Evolutionary conservation across 805 yeast species (phyloP).

Genomic region (Monosporozyma unispora): DNA sequence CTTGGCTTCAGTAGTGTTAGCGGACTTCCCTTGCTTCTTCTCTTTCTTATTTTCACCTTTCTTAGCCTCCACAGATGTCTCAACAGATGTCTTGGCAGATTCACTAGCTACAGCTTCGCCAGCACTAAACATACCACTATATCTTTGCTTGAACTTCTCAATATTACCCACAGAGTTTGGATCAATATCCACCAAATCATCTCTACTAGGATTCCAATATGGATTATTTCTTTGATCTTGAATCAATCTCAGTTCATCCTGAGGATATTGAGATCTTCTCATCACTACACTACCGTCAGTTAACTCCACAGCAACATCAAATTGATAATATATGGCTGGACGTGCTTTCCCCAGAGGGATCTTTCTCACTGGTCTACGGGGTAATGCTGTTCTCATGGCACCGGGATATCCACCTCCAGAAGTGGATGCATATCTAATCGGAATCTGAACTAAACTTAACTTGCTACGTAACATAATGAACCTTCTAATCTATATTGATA

Average conservation of each 20-base stretch:
- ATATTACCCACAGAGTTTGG: conserved; percentile 80
- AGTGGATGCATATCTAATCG: conserved; percentile 15
- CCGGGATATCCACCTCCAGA: conserved; percentile 20
- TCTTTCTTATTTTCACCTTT: background rate
- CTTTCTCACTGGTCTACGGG: conserved; percentile 55
- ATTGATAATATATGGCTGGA: conserved; percentile 87
- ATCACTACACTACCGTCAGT: conserved; percentile 87
- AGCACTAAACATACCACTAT: conserved; percentile 36
- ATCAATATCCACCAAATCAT: conserved; percentile 64
- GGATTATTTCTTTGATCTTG: conserved; percentile 82
- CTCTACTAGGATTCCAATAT: conserved; percentile 81
- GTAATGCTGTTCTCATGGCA: conserved; percentile 18
- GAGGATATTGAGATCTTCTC: conserved; percentile 82
- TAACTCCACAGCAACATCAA: conserved; percentile 79
- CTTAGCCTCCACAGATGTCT: conserved; percentile 5
- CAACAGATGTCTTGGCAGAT: background rate
- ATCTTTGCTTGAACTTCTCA: conserved; percentile 63
- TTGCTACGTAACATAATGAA: background rate
- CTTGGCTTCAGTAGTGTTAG: background rate
- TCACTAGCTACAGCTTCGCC: too few relatives aligned
- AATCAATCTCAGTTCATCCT: conserved; percentile 74
- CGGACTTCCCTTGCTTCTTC: background rate
- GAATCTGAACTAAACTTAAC: background rate
- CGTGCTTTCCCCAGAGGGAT: conserved; percentile 77
- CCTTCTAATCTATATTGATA: background rate